A percentile compares a stretch with the other conserved stretches of the same genome.
phyloP scores from a whole-genome alignment of 768 basidiomycete genomes.

The Ramaria rubella region DNA sequence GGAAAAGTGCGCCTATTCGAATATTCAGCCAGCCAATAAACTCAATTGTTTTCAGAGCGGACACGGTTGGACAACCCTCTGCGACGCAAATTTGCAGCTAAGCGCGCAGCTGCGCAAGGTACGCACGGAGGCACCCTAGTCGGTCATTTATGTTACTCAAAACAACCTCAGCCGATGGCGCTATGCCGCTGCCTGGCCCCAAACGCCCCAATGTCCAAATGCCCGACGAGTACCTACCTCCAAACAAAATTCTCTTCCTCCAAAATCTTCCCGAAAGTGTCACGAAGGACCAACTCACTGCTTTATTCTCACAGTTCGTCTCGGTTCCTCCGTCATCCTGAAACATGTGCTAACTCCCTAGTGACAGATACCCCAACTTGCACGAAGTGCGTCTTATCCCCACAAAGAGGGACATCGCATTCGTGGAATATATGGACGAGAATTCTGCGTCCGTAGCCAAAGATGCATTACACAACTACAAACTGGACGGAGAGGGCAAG shows the following conservation, averaged over 20 bases:
- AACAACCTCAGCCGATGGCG: constrained; percentile 50
- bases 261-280: constrained; percentile 94
- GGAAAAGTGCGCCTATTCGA: constrained; percentile 68
- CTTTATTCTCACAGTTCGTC: constrained; percentile 84
- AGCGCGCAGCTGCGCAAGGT: constrained; percentile 80
- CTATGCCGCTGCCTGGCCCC: constrained; percentile 53
- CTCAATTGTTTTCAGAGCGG: constrained; percentile 41
- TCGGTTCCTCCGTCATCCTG: not conserved
- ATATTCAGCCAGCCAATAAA: not conserved
- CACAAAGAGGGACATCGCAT: constrained; percentile 94
- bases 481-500: constrained; percentile 94
- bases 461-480: constrained; percentile 96
- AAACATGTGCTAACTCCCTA: constrained; percentile 1
- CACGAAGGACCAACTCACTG: constrained; percentile 86
- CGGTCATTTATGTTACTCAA: constrained; percentile 8
- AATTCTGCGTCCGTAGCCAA: constrained; percentile 84
- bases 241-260: constrained; percentile 97
- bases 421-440: constrained; percentile 97
- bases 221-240: constrained; percentile 99
- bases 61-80: constrained; percentile 87
- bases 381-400: constrained; percentile 98
- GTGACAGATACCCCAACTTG: constrained; percentile 79
- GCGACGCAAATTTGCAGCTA: constrained; percentile 77
- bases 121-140: constrained; percentile 5
- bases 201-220: constrained; percentile 87